Base-by-base conservation (phyloP, 257 asterid species). In the Primulina eburnea region DNA sequence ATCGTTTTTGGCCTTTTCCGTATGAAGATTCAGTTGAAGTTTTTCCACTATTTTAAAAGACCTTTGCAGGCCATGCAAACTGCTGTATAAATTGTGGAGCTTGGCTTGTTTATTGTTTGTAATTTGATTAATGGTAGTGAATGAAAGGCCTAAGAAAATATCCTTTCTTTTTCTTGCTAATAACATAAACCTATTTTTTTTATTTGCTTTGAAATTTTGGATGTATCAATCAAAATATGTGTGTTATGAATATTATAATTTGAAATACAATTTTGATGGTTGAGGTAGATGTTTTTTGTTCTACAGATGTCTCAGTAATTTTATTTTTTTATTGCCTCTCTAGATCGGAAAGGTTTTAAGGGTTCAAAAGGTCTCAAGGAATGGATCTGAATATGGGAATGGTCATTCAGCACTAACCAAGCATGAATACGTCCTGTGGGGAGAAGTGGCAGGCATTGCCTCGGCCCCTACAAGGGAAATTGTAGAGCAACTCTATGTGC, bases 321-420 rank as follows among this genome's bases (percentile, higher is more conserved):
- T 28, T 35, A 32, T 32, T 74, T 47, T 47, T 73, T 59, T 16
- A 20, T 75, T 68, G 43, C 35, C 56, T 65, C 50, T 75, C 28
- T 69, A 92, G 98, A 86, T 84, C 70, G 97, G 97, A 32, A 91
- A 94, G 84, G 86, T 91, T 28, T 78, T 94, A 78, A 77, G 99
- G 74, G 71, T 94, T 82, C 97, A 78, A 69, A 91, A 94, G 80
- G 69, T 80, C 71, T 71, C 90, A 64, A 89, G 73, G 67, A 75
- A 81, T 74, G 86, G 81, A 60, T 80, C 87, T 67, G 74, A 79
- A 73, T 24, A 65, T 18, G 88, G 76, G 81, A 85, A 78, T 81
- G 89, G 85, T 58, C 77, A 66, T 79, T 70, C 85, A 47, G 84
- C 84, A 67, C 77, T 89, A 70, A 82, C 87, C 59, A 79, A 71